Evolutionary conservation across 2,329 filamentous ascomycete genomes (phyloP).

Genomic region (Fusarium continuum): DNA sequence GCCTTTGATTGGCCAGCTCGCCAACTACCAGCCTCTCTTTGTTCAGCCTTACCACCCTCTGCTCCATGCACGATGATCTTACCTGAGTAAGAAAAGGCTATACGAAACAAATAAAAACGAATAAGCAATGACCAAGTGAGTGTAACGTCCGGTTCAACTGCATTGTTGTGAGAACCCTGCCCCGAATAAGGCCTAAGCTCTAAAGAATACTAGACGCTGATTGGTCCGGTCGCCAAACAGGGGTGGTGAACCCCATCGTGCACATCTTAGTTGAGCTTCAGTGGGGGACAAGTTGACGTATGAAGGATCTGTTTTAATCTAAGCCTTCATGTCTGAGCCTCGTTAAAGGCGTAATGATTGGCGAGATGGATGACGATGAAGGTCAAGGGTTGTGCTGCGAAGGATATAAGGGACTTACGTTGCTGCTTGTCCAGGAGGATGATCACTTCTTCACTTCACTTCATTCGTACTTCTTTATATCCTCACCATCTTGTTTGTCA

Average conservation of each 20-base stretch:
- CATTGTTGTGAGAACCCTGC: neutral
- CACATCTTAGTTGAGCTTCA: neutral
- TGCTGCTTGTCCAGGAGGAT: neutral
- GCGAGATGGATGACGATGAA: neutral
- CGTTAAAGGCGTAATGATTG: neutral
- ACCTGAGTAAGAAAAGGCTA: neutral
- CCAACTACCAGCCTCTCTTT: slow-evolving; percentile 1
- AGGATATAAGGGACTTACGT: neutral
- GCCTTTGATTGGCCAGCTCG: neutral
- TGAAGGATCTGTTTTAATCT: neutral
- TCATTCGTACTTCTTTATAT: neutral
- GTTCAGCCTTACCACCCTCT: neutral
- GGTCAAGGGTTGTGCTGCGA: no score
- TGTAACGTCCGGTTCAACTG: neutral
- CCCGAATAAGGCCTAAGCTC: neutral
- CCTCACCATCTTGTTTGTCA: neutral
- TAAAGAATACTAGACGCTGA: neutral
- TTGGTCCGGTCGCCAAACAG: slow-evolving; percentile 15
- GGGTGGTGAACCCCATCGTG: neutral
- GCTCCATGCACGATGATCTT: neutral
- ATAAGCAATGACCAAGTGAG: neutral
- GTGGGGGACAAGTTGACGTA: neutral
- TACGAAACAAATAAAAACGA: neutral
- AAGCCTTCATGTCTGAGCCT: neutral
- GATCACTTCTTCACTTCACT: neutral